These are phyloP conservation scores for Pinus tabuliformis DNA, from an alignment of 75 land plant genomes.

Conservation along the genomic window DNA sequence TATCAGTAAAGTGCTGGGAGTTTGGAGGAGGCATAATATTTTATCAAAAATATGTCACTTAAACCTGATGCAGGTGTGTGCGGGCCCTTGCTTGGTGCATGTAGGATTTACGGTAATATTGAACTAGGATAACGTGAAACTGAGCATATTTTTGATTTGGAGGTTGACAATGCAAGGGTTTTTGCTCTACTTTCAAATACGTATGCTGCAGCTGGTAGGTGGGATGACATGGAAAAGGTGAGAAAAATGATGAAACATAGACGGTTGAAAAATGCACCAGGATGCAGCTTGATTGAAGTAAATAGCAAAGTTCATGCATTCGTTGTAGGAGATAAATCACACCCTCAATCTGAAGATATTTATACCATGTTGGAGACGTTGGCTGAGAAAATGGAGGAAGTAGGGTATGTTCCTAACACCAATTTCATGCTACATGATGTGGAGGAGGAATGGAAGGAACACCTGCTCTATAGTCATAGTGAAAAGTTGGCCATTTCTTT, in stretches of 20 bases:
- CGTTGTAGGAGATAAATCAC: conserved; percentile 10
- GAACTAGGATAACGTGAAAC: conserved; percentile 2
- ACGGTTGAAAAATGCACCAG: conserved; percentile 3
- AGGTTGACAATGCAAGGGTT: neutral
- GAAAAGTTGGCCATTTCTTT: conserved; percentile 17
- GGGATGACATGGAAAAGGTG: conserved; percentile 5
- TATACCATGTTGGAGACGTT: conserved; percentile 3
- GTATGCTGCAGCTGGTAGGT: conserved; percentile 15
- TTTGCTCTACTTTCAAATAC: conserved; percentile 17
- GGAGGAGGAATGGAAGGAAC: neutral
- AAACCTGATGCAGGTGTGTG: conserved; percentile 9
- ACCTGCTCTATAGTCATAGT: conserved; percentile 14
- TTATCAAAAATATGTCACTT: conserved; percentile 5
- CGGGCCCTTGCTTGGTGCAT: conserved; percentile 18
- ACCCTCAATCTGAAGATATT: conserved; percentile 10
- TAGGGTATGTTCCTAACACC: conserved; percentile 7
- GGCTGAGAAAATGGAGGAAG: neutral
- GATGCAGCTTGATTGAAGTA: conserved; percentile 10
- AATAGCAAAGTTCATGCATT: conserved; percentile 13
- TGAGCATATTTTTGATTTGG: conserved; percentile 1
- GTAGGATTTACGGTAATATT: conserved; percentile 6
- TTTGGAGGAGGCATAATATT: conserved; percentile 9
- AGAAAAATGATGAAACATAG: conserved; percentile 1
- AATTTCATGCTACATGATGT: conserved; percentile 7
- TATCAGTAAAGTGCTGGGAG: conserved; percentile 1